Evolutionary conservation across 139 green algal genomes (phyloP).

Genomic region (Tetradesmus obliquus): DNA sequence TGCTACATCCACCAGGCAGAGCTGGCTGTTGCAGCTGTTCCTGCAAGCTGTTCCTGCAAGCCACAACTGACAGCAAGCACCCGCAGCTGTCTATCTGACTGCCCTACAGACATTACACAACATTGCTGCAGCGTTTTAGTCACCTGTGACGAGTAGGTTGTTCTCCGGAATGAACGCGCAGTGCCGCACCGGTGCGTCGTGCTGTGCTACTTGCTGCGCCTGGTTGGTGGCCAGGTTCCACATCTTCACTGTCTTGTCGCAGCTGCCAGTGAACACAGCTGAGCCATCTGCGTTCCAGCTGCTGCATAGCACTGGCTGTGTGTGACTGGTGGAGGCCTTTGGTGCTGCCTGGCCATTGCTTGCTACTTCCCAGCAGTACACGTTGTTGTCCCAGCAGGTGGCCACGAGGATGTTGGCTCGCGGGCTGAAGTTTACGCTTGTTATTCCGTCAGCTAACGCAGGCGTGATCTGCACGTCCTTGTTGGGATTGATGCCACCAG

Average conservation of each 20-base stretch:
- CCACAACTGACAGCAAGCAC: background rate
- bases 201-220: slow-evolving; percentile 82
- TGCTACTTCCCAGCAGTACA: slow-evolving; percentile 67
- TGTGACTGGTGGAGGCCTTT: slow-evolving; percentile 83
- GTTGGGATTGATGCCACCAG: slow-evolving; percentile 78
- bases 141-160: slow-evolving; percentile 81
- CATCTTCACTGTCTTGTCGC: slow-evolving; percentile 94
- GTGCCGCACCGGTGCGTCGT: slow-evolving; percentile 88
- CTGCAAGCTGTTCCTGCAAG: background rate
- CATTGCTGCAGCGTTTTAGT: background rate
- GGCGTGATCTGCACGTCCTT: slow-evolving; percentile 83
- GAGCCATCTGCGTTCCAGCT: slow-evolving; percentile 90
- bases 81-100: background rate
- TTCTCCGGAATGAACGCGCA: slow-evolving; percentile 80
- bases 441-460: slow-evolving; percentile 83
- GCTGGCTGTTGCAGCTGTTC: background rate
- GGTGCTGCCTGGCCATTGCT: slow-evolving; percentile 74
- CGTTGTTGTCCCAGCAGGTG: slow-evolving; percentile 92
- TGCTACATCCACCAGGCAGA: too few species aligned
- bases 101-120: background rate
- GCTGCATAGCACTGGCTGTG: slow-evolving; percentile 87
- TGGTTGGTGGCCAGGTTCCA: slow-evolving; percentile 94
- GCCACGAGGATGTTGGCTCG: slow-evolving; percentile 89
- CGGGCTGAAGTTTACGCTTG: slow-evolving; percentile 85
- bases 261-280: slow-evolving; percentile 78